phyloP scores from a whole-genome alignment of 2,329 filamentous ascomycete genomes.

The Xylaria polymorpha region DNA sequence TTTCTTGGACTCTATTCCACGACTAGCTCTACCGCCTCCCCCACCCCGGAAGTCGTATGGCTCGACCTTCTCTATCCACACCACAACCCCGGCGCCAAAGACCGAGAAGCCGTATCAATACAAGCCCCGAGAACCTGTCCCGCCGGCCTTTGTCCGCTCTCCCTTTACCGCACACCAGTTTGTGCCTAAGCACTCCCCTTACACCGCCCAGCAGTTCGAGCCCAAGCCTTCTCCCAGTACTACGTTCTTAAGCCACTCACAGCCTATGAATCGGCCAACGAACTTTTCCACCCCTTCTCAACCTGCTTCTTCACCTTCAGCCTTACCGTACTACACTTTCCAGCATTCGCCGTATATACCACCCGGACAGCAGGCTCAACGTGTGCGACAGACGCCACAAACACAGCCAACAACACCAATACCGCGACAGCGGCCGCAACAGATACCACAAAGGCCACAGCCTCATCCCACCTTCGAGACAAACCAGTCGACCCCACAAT shows the following conservation, averaged over 20 bases:
- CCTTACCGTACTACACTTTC: slow-evolving; percentile 36
- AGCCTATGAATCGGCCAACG: slow-evolving; percentile 1
- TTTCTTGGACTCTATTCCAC: slow-evolving; percentile 76
- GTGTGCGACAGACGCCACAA: slow-evolving; percentile 15
- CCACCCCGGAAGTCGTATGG: slow-evolving; percentile 47
- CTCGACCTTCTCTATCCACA: slow-evolving; percentile 45
- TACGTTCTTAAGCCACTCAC: slow-evolving; percentile 31
- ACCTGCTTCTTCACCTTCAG: slow-evolving; percentile 19
- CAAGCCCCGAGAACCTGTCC: slow-evolving; percentile 48
- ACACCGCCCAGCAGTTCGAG: slow-evolving; percentile 44
- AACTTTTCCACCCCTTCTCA: slow-evolving; percentile 25
- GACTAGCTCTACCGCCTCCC: slow-evolving; percentile 48
- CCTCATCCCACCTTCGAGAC: slow-evolving; percentile 2
- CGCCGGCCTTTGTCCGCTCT: slow-evolving; percentile 42
- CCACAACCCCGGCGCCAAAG: slow-evolving; percentile 38
- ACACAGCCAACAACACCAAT: slow-evolving; percentile 14
- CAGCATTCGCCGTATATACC: slow-evolving; percentile 33
- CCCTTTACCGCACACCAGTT: slow-evolving; percentile 54
- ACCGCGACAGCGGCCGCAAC: slow-evolving; percentile 28
- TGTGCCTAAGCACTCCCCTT: slow-evolving; percentile 45
- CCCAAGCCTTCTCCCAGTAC: slow-evolving; percentile 30
- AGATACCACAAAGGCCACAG: slow-evolving; percentile 24
- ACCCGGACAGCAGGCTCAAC: slow-evolving; percentile 33
- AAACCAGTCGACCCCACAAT: slow-evolving; percentile 15
- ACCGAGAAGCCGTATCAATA: slow-evolving; percentile 52